Evolutionary conservation across 2,329 filamentous ascomycete genomes (phyloP).

Genomic region (Pyricularia sp.): DNA sequence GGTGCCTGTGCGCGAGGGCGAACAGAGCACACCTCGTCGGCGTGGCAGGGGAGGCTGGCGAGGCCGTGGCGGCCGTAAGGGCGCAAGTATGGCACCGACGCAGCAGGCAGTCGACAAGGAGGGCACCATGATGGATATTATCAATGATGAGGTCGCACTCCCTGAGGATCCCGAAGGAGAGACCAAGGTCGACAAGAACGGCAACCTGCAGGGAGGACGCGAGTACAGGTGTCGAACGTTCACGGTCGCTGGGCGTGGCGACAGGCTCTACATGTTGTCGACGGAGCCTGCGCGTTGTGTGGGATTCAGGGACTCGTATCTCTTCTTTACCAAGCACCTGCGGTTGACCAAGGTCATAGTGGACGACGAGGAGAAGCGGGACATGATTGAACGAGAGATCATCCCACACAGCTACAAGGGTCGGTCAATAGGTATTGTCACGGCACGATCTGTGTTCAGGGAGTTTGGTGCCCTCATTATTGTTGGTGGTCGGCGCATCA

Average conservation of each 20-base stretch:
- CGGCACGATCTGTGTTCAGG: slow-evolving; percentile 89
- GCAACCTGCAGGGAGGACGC: slow-evolving; percentile 70
- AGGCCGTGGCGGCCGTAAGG: slow-evolving; percentile 54
- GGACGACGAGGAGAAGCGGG: slow-evolving; percentile 91
- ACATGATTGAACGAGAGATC: slow-evolving; percentile 89
- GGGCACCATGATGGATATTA: slow-evolving; percentile 82
- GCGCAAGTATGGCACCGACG: slow-evolving; percentile 64
- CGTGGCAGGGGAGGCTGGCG: slow-evolving; percentile 65
- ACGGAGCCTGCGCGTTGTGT: slow-evolving; percentile 95
- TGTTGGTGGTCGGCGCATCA: slow-evolving; percentile 76
- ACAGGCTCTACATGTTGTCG: slow-evolving; percentile 93
- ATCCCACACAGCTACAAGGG: slow-evolving; percentile 99
- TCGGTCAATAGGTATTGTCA: slow-evolving; percentile 92
- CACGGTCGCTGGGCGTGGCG: slow-evolving; percentile 73
- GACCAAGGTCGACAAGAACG: slow-evolving; percentile 84
- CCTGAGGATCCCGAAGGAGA: slow-evolving; percentile 84
- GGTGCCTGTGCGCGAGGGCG: slow-evolving; percentile 38
- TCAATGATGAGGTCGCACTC: slow-evolving; percentile 83
- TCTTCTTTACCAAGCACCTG: slow-evolving; percentile 98
- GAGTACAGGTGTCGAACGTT: slow-evolving; percentile 96
- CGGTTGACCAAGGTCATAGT: slow-evolving; percentile 97
- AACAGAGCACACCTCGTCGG: slow-evolving; percentile 48
- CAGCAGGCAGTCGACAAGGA: slow-evolving; percentile 90
- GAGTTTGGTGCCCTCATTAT: slow-evolving; percentile 94
- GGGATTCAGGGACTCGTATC: slow-evolving; percentile 93